phyloP scores from a whole-genome alignment of 2,329 filamentous ascomycete genomes.

The Alternaria arborescens region DNA sequence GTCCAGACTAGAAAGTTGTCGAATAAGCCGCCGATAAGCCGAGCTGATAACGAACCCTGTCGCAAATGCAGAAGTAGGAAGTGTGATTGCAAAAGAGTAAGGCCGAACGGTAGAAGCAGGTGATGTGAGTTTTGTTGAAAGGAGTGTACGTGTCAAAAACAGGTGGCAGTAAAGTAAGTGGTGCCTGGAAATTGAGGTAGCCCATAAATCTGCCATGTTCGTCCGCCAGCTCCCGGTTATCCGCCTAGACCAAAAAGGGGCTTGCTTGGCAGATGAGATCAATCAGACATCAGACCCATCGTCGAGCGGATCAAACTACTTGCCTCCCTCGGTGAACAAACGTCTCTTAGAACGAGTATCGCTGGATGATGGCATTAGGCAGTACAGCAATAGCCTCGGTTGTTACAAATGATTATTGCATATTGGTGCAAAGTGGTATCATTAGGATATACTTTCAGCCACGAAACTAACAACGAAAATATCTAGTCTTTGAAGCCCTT shows the following conservation, averaged over 20 bases:
- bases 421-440: background rate
- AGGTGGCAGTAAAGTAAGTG: slow-evolving; percentile 10
- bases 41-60: slow-evolving; percentile 48
- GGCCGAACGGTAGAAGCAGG: background rate
- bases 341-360: background rate
- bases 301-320: background rate
- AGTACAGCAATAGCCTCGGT: background rate
- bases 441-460: background rate
- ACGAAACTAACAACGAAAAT: background rate
- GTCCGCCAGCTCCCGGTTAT: slow-evolving; percentile 34
- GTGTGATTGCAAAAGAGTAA: slow-evolving; percentile 8
- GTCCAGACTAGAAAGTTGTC: slow-evolving; percentile 36
- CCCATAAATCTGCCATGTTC: slow-evolving; percentile 28
- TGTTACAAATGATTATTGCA: too few species aligned
- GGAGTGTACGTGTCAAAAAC: slow-evolving; percentile 18
- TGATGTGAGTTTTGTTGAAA: slow-evolving; percentile 1
- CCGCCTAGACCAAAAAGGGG: slow-evolving; percentile 37
- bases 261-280: slow-evolving; percentile 26
- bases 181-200: slow-evolving; percentile 21
- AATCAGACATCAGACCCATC: slow-evolving; percentile 17
- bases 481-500: slow-evolving; percentile 22
- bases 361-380: background rate
- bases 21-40: slow-evolving; percentile 43
- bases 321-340: background rate
- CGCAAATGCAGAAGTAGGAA: slow-evolving; percentile 7